Conservation (phyloP, 768 basidiomycete genomes). For the Auriscalpium orientale region DNA sequence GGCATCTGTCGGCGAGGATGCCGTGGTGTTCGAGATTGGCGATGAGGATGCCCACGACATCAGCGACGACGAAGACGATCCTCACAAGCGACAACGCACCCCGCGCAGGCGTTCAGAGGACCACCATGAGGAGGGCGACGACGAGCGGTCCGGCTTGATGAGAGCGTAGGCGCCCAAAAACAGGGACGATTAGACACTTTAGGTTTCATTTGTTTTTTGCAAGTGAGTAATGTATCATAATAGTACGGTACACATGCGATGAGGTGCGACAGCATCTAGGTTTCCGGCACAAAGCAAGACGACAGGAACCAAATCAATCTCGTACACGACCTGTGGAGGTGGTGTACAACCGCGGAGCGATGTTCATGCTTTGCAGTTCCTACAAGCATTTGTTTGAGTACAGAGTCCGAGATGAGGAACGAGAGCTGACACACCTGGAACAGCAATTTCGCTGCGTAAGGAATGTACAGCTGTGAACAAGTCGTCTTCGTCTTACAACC, state of each 20-base stretch:
- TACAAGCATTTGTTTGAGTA: too few relatives aligned
- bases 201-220: neutral
- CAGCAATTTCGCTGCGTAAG: conserved; percentile 93
- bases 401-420: too few relatives aligned
- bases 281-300: conserved; percentile 6
- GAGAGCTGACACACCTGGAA: conserved; percentile 63
- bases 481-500: conserved; percentile 97
- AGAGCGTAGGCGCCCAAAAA: conserved; percentile 16
- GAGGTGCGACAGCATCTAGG: conserved; percentile 2
- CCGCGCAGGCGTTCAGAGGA: conserved; percentile 36
- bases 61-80: conserved; percentile 52
- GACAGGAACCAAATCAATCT: conserved; percentile 31
- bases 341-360: conserved; percentile 81
- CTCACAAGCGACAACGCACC: conserved; percentile 40
- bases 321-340: conserved; percentile 82
- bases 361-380: conserved; percentile 96
- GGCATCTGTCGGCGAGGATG: conserved; percentile 47
- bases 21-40: conserved; percentile 86
- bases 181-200: conserved; percentile 9
- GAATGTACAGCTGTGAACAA: conserved; percentile 85
- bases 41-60: conserved; percentile 62
- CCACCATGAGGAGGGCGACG: conserved; percentile 36
- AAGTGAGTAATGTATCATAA: conserved; percentile 8
- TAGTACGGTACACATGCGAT: conserved; percentile 27
- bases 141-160: conserved; percentile 67